Evolutionary conservation across 768 basidiomycete species (phyloP).

Genomic region (Boletus patriciae): DNA sequence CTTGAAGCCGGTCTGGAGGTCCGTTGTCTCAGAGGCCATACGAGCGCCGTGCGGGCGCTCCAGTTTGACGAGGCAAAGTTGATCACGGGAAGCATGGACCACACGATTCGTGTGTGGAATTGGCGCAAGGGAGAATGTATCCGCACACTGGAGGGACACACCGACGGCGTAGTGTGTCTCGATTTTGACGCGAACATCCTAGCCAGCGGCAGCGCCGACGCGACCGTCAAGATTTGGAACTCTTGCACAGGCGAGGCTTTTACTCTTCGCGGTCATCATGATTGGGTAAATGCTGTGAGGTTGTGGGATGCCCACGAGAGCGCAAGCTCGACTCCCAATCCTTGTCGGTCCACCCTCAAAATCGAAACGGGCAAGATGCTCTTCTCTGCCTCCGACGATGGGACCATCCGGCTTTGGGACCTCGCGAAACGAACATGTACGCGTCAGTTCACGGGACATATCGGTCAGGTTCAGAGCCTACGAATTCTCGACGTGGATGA

Average conservation of each 20-base stretch:
- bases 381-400: constrained; percentile 96
- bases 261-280: constrained; percentile 86
- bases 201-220: constrained; percentile 90
- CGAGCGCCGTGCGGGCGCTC: constrained; percentile 84
- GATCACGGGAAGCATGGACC: constrained; percentile 96
- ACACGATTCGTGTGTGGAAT: constrained; percentile 93
- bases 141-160: constrained; percentile 85
- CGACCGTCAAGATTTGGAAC: constrained; percentile 96
- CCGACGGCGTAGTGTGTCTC: constrained; percentile 87
- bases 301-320: constrained; percentile 69
- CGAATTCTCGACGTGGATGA: constrained; percentile 71
- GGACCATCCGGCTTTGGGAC: constrained; percentile 93
- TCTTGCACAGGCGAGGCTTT: constrained; percentile 89
- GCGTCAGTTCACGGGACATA: constrained; percentile 83
- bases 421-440: constrained; percentile 77
- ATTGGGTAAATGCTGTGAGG: constrained; percentile 96
- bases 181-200: constrained; percentile 90
- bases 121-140: constrained; percentile 90
- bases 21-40: constrained; percentile 84
- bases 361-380: constrained; percentile 90
- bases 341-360: constrained; percentile 41
- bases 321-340: constrained; percentile 9
- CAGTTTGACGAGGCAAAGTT: constrained; percentile 96
- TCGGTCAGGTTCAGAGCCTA: constrained; percentile 93
- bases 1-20: constrained; percentile 87